Evolutionary conservation across 805 yeast species (phyloP).

Genomic region (Pichia deserticola): DNA sequence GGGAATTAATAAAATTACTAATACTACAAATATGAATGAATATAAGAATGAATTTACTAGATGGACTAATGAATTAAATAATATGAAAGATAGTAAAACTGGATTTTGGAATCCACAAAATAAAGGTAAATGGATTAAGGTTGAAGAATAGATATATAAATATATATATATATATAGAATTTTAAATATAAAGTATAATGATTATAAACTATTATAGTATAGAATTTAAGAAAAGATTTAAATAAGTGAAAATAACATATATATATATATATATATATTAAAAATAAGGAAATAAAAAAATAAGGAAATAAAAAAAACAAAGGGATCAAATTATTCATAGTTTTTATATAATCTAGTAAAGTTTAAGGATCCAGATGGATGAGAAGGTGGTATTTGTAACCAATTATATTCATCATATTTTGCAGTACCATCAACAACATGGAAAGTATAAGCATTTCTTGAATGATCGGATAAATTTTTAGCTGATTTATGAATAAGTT

Average conservation of each 20-base stretch:
- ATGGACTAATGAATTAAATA: conserved; percentile 18
- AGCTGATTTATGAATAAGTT: conserved; percentile 66
- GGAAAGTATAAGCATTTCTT: conserved; percentile 74
- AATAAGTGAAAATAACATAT: too few species aligned
- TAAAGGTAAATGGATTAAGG: conserved; percentile 3
- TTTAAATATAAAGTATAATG: neutral
- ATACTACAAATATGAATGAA: conserved; percentile 7
- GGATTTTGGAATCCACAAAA: conserved; percentile 21
- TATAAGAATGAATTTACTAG: conserved; percentile 9
- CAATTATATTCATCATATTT: conserved; percentile 62
- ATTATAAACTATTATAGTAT: too few species aligned
- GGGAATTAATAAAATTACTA: conserved; percentile 20
- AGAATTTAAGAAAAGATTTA: too few species aligned
- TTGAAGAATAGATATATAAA: neutral
- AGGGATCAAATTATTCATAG: neutral
- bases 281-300: neutral
- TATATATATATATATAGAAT: neutral
- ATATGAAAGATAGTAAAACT: conserved; percentile 15
- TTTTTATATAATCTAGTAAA: conserved; percentile 41
- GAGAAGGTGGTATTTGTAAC: conserved; percentile 65
- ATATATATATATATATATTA: too few species aligned
- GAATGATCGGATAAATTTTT: conserved; percentile 47
- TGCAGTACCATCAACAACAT: conserved; percentile 60
- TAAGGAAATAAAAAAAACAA: neutral
- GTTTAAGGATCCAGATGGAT: conserved; percentile 45